Percentiles rank a stretch among this genome's conserved stretches.
Conservation (phyloP, 176 grass and related monocot species). For the Secale cereale region DNA sequence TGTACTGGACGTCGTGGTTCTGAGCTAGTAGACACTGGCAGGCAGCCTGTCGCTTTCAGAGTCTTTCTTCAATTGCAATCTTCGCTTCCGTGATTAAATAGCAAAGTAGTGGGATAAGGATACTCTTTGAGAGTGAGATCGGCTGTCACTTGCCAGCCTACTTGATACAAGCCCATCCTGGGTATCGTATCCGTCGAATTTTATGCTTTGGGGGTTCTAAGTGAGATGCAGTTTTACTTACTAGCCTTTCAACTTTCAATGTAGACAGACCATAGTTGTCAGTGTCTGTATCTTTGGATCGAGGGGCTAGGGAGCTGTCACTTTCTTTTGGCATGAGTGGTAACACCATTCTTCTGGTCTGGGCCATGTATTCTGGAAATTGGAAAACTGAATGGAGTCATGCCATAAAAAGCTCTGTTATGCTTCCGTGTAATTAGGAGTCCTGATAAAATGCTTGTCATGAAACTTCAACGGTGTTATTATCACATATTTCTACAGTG, state of each 20-base stretch:
- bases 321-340: background rate
- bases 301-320: background rate
- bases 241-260: background rate
- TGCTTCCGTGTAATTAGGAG: background rate
- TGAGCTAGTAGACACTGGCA: conserved; percentile 5
- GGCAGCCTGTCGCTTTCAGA: conserved; percentile 13
- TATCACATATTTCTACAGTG: background rate
- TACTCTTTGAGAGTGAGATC: conserved; percentile 20
- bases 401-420: background rate
- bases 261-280: background rate
- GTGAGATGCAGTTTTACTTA: background rate
- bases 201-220: background rate
- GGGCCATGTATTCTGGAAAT: background rate
- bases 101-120: background rate
- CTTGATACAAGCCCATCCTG: background rate
- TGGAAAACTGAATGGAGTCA: background rate
- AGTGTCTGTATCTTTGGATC: background rate
- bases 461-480: background rate
- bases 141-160: background rate
- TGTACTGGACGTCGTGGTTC: background rate
- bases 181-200: background rate
- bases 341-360: background rate
- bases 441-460: background rate
- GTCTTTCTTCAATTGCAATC: conserved; percentile 1
- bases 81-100: background rate